phyloP scores from a whole-genome alignment of 2,329 filamentous ascomycete species.

The Fusarium mundagurra region DNA sequence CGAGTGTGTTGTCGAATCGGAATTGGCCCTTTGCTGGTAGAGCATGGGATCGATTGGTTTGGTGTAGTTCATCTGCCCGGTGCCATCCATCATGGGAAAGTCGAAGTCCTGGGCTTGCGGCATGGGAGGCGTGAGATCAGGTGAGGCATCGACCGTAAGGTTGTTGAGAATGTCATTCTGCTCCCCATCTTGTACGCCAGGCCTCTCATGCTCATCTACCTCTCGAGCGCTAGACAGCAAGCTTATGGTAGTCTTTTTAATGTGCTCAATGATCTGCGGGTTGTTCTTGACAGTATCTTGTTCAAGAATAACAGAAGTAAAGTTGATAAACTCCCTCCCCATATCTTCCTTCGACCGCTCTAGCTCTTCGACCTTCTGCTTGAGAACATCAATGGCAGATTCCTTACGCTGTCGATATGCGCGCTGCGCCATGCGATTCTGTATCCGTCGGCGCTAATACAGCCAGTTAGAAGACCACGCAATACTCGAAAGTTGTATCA shows the following conservation, averaged over 20 bases:
- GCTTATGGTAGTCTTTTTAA: background rate
- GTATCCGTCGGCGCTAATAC: background rate
- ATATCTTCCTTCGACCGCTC: background rate
- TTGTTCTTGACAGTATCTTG: background rate
- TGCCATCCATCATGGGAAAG: background rate
- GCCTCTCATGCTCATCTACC: background rate
- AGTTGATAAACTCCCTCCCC: background rate
- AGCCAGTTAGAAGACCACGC: background rate
- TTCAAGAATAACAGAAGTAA: background rate
- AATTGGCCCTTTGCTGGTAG: background rate
- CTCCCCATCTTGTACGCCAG: background rate
- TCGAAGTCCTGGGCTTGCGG: background rate
- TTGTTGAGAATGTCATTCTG: accelerated
- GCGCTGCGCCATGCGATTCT: constrained; percentile 15
- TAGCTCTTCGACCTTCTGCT: background rate
- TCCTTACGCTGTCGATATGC: constrained; percentile 16
- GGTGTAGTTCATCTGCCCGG: background rate
- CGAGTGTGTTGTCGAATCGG: background rate
- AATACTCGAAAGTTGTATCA: background rate
- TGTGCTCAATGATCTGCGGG: constrained; percentile 1
- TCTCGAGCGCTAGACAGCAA: background rate
- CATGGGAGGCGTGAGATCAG: accelerated
- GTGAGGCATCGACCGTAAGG: accelerated
- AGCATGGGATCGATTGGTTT: background rate
- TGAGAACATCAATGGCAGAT: constrained; percentile 3